phyloP scores from a whole-genome alignment of 1,284 basidiomycete genomes.

The Papiliotrema laurentii region DNA sequence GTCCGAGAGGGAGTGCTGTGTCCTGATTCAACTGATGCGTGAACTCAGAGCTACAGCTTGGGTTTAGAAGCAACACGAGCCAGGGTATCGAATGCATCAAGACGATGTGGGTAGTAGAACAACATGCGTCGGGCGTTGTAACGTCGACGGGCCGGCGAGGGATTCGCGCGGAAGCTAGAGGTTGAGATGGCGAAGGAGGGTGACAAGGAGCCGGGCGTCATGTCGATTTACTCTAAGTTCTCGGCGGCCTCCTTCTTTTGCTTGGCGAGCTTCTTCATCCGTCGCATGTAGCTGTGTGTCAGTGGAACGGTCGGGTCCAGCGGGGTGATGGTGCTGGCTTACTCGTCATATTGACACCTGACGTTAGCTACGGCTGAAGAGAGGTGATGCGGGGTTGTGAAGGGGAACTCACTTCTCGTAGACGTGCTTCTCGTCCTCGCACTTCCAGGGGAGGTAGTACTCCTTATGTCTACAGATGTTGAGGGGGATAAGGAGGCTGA shows the following conservation, averaged over 20 bases:
- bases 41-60: no score
- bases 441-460: conserved; percentile 74
- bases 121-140: no score
- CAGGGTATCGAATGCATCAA: no score
- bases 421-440: conserved; percentile 67
- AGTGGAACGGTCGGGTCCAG: neutral
- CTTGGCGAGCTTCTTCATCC: conserved; percentile 74
- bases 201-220: neutral
- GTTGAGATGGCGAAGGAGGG: neutral
- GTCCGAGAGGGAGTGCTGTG: no score
- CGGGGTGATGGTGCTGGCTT: conserved; percentile 37
- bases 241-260: conserved; percentile 63
- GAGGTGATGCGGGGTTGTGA: conserved; percentile 1
- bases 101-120: no score
- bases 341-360: conserved; percentile 90
- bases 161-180: no score
- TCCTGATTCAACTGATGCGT: no score
- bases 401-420: conserved; percentile 64
- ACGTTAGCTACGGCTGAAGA: conserved; percentile 9
- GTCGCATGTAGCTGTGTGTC: conserved; percentile 64
- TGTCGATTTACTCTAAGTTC: conserved; percentile 4
- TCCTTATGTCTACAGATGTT: conserved; percentile 72
- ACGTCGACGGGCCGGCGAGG: no score
- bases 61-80: no score
- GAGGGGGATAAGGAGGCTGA: conserved; percentile 71